A percentile compares a stretch with the other conserved stretches of the same genome.
Evolutionary conservation across 208 protist species (phyloP).

Genomic region (Trypanosoma boissoni): DNA sequence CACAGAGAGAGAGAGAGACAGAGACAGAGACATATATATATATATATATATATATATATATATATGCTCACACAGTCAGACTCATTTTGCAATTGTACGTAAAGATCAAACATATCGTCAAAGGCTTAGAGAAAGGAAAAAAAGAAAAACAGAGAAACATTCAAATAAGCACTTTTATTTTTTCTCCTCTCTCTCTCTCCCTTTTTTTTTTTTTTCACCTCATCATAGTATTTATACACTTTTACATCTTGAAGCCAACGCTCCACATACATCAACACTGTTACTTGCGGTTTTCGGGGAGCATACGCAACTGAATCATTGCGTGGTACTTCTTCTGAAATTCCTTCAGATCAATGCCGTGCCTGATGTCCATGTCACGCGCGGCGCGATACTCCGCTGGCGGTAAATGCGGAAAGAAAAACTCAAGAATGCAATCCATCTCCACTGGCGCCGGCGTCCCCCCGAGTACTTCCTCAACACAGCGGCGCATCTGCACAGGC

Average conservation of each 20-base stretch:
- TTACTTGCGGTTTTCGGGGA: slow-evolving; percentile 13
- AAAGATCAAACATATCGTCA: no score
- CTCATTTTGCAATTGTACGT: no score
- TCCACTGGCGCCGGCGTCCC: slow-evolving; percentile 50
- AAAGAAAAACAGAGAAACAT: no score
- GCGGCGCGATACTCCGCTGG: slow-evolving; percentile 47
- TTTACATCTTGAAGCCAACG: no score
- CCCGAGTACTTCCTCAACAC: slow-evolving; percentile 78
- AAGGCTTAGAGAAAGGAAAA: no score
- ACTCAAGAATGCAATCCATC: slow-evolving; percentile 65
- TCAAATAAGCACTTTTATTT: not conserved
- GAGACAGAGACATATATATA: no score
- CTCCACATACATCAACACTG: not conserved
- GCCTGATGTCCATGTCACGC: slow-evolving; percentile 45
- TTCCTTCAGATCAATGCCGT: slow-evolving; percentile 57
- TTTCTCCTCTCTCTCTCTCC: slow-evolving; percentile 7
- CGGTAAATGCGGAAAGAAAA: slow-evolving; percentile 84
- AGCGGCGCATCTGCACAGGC: slow-evolving; percentile 84
- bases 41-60: no score
- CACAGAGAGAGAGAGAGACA: no score
- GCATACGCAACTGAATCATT: slow-evolving; percentile 41
- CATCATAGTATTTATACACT: slow-evolving; percentile 6
- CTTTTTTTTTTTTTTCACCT: slow-evolving; percentile 4
- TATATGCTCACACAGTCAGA: no score
- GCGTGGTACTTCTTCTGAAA: slow-evolving; percentile 81